Percentiles rank a stretch among this genome's conserved stretches.
Evolutionary conservation across 768 basidiomycete genomes (phyloP).

Genomic region (Kwoniella newhampshirensis): DNA sequence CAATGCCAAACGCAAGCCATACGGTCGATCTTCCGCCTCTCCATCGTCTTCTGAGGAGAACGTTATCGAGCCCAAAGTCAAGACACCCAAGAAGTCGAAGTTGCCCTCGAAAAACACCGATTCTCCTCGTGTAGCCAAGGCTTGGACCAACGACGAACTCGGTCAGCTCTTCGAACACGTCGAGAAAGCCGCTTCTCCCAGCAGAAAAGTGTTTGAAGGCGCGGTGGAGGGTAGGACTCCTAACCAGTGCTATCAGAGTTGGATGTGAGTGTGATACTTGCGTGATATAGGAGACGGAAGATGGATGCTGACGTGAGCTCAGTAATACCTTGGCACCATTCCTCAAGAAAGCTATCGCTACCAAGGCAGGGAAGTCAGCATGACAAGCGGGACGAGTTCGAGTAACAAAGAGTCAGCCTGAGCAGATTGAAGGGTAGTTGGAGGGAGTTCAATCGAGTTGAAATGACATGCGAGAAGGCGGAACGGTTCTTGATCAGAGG

Average conservation of each 20-base stretch:
- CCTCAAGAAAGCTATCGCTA: slow-evolving; percentile 8
- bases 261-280: slow-evolving; percentile 11
- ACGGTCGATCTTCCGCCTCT: background rate
- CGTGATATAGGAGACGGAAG: no score
- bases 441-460: no score
- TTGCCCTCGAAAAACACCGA: no score
- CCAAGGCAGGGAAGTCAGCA: background rate
- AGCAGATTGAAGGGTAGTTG: no score
- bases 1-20: background rate
- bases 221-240: slow-evolving; percentile 20
- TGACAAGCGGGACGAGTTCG: no score
- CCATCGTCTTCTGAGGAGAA: background rate
- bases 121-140: background rate
- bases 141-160: slow-evolving; percentile 18
- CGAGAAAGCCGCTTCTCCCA: slow-evolving; percentile 1
- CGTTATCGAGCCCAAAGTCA: background rate
- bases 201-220: slow-evolving; percentile 5
- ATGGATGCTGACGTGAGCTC: background rate
- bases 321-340: slow-evolving; percentile 10
- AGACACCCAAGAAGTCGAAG: background rate
- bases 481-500: no score
- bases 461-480: no score
- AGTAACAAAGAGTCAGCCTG: no score
- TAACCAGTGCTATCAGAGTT: slow-evolving; percentile 17
- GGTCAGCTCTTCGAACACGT: slow-evolving; percentile 21